Evolutionary conservation across 2,329 filamentous ascomycete genomes (phyloP).

Genomic region (Aspergillus sergii): DNA sequence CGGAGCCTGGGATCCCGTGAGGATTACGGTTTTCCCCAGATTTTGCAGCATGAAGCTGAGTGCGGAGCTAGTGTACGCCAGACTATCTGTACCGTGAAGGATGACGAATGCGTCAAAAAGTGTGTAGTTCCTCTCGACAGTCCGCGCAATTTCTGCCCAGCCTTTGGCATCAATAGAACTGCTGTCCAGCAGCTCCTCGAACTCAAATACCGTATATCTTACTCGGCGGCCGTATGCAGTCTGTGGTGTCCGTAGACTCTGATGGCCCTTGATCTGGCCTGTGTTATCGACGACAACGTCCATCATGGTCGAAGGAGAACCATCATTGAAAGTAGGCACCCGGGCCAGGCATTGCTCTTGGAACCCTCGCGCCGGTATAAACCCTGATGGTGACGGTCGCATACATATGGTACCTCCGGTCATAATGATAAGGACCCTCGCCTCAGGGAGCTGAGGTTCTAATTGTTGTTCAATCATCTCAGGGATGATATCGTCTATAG

Average conservation of each 20-base stretch:
- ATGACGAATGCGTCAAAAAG: slow-evolving; percentile 90
- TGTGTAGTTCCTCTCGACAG: slow-evolving; percentile 82
- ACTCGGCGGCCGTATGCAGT: slow-evolving; percentile 80
- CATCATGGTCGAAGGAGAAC: slow-evolving; percentile 59
- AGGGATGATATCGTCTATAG: slow-evolving; percentile 24
- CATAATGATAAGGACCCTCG: slow-evolving; percentile 84
- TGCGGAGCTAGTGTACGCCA: slow-evolving; percentile 86
- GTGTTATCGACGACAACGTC: slow-evolving; percentile 57
- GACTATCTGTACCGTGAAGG: slow-evolving; percentile 85
- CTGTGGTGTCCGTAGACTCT: slow-evolving; percentile 75
- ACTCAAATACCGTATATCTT: slow-evolving; percentile 82
- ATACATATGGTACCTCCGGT: slow-evolving; percentile 86
- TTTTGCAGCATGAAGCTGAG: slow-evolving; percentile 92
- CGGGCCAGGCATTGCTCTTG: slow-evolving; percentile 80
- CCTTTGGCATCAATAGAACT: slow-evolving; percentile 84
- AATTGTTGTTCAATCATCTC: slow-evolving; percentile 23
- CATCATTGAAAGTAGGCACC: slow-evolving; percentile 83
- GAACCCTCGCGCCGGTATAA: slow-evolving; percentile 79
- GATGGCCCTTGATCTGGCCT: slow-evolving; percentile 55
- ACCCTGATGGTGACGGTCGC: slow-evolving; percentile 76
- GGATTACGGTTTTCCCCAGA: slow-evolving; percentile 84
- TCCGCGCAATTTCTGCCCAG: slow-evolving; percentile 80
- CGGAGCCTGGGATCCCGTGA: slow-evolving; percentile 80
- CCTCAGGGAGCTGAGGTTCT: slow-evolving; percentile 60
- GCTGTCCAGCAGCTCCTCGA: slow-evolving; percentile 81